Base-by-base conservation (phyloP, 768 basidiomycete species). In the Leccinum ochraceum region DNA sequence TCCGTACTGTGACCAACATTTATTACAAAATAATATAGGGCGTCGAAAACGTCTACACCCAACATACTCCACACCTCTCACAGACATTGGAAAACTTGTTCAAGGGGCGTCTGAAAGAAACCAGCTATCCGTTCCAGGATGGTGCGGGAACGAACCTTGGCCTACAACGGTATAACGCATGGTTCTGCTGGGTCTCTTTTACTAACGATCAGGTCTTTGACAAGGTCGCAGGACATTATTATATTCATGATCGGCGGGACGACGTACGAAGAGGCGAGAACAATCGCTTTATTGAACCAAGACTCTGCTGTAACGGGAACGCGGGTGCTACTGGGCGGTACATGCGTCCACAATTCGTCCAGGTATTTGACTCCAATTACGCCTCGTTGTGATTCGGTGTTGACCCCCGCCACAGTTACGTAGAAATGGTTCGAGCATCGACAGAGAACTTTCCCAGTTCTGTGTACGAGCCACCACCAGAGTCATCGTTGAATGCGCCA, bases 41-140 rank as follows among this genome's bases (percentile, higher is more conserved):
- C 3, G 96, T 98, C 4, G 97, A 99, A 76, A 99, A 99, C 68
- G 95, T 98, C 16, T 99, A 98, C 72, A 99, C 94, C 58, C 97
- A 98, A 67, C 97, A 98, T 68, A 88, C 87, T 16, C 97, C 97
- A 7, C 95, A 95, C 74, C 79, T 99, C 6, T 87, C 90, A 1
- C 90, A 97, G 69, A 98, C 96, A 3, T 76, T 98, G 16, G 97
- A 99, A 68, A 83, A 90, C 56, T 76, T 99, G 4, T 83, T 95
- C 68, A 93, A 86, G 71, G 95, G 95, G 10, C 81, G 89, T 57
- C 75, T 99, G 60, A 87, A 85, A 66, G 97, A 99, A 64, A 82
- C 87, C 3, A 94, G 86, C 61, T 93, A 98, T 74, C 95, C 96
- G 2, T 98, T 94, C 80, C 66, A 95, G 6, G 89, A 87, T 10